phyloP scores from a whole-genome alignment of 257 asterid species.

The Agastache rugosa region DNA sequence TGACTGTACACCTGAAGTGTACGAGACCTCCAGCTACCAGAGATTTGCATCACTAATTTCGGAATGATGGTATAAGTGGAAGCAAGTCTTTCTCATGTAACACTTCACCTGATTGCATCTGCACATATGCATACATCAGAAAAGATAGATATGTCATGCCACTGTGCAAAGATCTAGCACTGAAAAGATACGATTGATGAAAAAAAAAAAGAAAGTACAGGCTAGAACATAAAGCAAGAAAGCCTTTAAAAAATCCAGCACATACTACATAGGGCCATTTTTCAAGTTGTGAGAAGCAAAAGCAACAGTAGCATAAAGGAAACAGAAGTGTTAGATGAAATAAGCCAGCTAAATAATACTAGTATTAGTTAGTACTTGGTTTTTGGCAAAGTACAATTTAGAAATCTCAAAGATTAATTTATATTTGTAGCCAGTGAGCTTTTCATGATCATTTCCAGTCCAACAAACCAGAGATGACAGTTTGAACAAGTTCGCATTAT shows the following conservation, averaged over 20 bases:
- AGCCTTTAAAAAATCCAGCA: background rate
- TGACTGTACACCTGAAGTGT: slow-evolving; percentile 63
- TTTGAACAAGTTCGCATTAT: no score
- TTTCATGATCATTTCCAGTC: no score
- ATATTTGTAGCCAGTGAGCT: no score
- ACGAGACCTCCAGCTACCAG: slow-evolving; percentile 74
- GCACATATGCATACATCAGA: slow-evolving; percentile 40
- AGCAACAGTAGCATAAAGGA: background rate
- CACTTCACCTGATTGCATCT: slow-evolving; percentile 62
- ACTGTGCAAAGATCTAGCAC: slow-evolving; percentile 26
- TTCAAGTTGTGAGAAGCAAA: slow-evolving; percentile 3
- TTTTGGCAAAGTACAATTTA: slow-evolving; percentile 17
- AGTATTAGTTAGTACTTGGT: background rate
- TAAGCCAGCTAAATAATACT: slow-evolving; percentile 28
- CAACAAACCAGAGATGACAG: no score
- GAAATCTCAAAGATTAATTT: slow-evolving; percentile 7
- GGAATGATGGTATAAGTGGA: slow-evolving; percentile 74
- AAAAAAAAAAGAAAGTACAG: background rate
- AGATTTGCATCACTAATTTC: slow-evolving; percentile 55
- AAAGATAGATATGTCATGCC: background rate
- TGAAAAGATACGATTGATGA: background rate
- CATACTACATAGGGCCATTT: background rate
- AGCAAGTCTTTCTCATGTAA: slow-evolving; percentile 68
- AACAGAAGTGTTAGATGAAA: slow-evolving; percentile 21
- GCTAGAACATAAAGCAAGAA: slow-evolving; percentile 10